Evolutionary conservation across 768 basidiomycete genomes (phyloP), one percentile per base, ranked within the genome.

Genomic region (Mycena olivaceomarginata): DNA sequence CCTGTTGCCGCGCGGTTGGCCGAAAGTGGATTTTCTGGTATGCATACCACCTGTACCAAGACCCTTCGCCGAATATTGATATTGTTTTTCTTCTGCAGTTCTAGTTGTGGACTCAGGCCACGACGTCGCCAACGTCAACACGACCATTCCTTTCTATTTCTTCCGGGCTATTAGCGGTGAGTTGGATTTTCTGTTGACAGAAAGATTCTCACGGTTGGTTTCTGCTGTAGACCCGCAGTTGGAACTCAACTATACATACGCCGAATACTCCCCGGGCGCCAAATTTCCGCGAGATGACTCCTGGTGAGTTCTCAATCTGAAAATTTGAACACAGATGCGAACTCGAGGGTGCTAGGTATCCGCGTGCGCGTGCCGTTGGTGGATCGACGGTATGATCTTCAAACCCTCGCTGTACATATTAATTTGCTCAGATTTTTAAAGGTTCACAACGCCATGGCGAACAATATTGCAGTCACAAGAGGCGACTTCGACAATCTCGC

Each of bases 31-130:
- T 83, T 81, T 53, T 83, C 82, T 22, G 82, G 83, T 81, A 71
- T 40, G 31, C 16, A 51, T 0, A 39, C 18, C 25, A 25, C 25
- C 25, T 25, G 25, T 25, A 25, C 25, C 25, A 25, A 25, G 25
- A 25, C 25, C 25, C 25, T 25, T 25, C 40, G 45, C 7, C 10
- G 1, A 31, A 25, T 39, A 62, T 13, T 6, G 3, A 59, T 37
- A 43, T 45, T 20, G 8, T 22, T 40, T 11, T 63, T 6, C 37
- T n/a, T 53, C 1, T 43, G 5, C 40, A 84, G 84, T 84, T 3
- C 80, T 84, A 15, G 70, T 84, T 8, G 77, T 85, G 25, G 84
- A 85, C 46, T 82, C 82, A 13, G 82, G 84, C 3, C 80, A 82
- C 67, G 82, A 82, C 46, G 79, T 81, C 37, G 69, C 72, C 48